Evolutionary conservation across 352 stramenopile species (phyloP).

Genomic region (Pythium periplocum): DNA sequence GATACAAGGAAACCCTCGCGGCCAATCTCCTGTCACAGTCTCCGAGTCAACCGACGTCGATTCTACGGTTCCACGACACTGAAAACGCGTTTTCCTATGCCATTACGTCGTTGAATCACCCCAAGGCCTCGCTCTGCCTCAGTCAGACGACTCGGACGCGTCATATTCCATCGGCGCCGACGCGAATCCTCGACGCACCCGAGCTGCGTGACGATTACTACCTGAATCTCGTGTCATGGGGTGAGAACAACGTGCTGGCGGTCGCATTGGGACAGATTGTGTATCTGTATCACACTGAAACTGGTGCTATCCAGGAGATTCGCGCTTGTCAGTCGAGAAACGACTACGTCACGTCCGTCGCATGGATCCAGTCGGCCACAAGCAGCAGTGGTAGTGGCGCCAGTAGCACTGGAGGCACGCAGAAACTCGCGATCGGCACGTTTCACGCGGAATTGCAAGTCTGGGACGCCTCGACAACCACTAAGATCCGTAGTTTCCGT

Average conservation of each 20-base stretch:
- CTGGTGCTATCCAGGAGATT: constrained; percentile 90
- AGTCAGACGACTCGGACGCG: constrained; percentile 8
- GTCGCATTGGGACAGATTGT: constrained; percentile 92
- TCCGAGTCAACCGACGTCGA: constrained; percentile 13
- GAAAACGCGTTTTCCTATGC: constrained; percentile 1
- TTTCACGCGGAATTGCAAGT: constrained; percentile 88
- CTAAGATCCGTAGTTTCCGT: constrained; percentile 84
- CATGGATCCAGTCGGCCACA: constrained; percentile 75
- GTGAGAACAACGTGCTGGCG: constrained; percentile 90
- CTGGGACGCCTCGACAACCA: constrained; percentile 89
- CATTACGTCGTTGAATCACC: background rate
- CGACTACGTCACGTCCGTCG: constrained; percentile 94
- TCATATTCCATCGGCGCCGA: constrained; percentile 32
- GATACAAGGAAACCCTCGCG: constrained; percentile 28
- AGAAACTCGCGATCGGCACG: constrained; percentile 92
- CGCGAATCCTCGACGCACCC: constrained; percentile 93
- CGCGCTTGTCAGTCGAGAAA: constrained; percentile 32
- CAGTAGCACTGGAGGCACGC: constrained; percentile 25
- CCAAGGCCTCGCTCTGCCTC: constrained; percentile 1
- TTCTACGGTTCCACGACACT: constrained; percentile 21
- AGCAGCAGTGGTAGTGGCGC: constrained; percentile 11
- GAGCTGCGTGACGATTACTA: constrained; percentile 98
- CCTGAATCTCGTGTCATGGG: constrained; percentile 96
- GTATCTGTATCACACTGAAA: constrained; percentile 94
- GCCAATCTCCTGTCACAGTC: constrained; percentile 27